Percentiles rank a stretch among this genome's conserved stretches.
phyloP scores from a whole-genome alignment of 306 rosid genomes.

The Quercus robur region DNA sequence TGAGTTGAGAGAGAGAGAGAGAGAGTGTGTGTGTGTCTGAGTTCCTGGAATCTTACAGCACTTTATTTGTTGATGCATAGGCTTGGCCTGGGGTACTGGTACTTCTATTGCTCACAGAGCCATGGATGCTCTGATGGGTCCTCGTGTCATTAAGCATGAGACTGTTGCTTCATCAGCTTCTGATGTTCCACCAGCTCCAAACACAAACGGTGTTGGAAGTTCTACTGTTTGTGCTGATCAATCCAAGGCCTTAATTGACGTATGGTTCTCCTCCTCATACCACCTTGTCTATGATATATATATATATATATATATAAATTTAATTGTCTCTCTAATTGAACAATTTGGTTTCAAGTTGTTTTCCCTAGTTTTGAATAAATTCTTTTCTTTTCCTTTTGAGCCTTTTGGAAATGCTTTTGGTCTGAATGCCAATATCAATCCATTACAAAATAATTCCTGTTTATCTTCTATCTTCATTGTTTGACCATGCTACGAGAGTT shows the following conservation, averaged over 20 bases:
- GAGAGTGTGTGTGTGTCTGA: neutral
- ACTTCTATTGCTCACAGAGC: conserved; percentile 18
- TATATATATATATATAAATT: neutral
- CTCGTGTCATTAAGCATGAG: conserved; percentile 19
- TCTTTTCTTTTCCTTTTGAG: too few relatives aligned
- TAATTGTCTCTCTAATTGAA: neutral
- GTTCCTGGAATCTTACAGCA: neutral
- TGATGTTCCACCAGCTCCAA: neutral
- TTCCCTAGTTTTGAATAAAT: neutral
- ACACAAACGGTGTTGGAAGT: neutral
- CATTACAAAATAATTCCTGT: neutral
- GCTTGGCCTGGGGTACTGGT: conserved; percentile 26
- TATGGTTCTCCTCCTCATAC: conserved; percentile 4
- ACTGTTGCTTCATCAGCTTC: neutral
- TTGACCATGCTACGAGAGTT: neutral
- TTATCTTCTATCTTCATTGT: neutral
- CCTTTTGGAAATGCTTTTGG: neutral
- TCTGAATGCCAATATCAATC: neutral
- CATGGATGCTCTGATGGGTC: conserved; percentile 26
- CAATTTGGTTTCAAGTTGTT: neutral
- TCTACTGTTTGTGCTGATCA: conserved; percentile 8
- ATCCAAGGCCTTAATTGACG: conserved; percentile 18
- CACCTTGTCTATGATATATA: neutral
- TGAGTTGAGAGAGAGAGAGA: too few relatives aligned
- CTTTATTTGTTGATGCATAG: neutral